Base-by-base conservation (phyloP, 2,329 filamentous ascomycete genomes). In the Raffaelea albimanens region DNA sequence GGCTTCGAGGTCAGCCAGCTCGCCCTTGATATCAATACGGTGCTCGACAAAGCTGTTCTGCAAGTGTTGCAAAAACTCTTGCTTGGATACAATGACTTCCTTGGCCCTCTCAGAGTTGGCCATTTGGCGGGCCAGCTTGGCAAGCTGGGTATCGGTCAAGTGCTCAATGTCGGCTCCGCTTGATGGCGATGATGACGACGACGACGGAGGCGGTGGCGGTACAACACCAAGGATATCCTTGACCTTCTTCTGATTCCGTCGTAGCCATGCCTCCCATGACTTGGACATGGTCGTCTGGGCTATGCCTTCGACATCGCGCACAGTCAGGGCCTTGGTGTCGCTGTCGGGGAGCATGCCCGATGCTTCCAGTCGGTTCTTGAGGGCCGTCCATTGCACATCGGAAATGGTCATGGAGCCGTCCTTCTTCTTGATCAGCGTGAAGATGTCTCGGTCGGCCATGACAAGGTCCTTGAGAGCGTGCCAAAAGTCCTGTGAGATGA, bases 401-500 rank as follows among this genome's bases (percentile, higher is more conserved):
- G 70, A 69, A 3, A 71, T 63, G 18, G 67, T 55, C 14, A 66
- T 58, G 19, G 62, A 64, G n/a, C 59, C 60, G 16, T 67, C 57
- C 2, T 61, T 58, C 3, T 62, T 59, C 25, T 66, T 65, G 33
- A 74, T 65, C 3, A 77, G 55, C 3, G 65, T 71, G 34, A 78
- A 58, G 36, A 79, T 67, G 25, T 65, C 62, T 2, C 65, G 64
- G 40, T 77, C 75, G 1, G 65, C 60, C 19, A 64, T 65, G 43
- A 85, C 72, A 48, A 73, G 68, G 46, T 75, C 72, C 21, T 70
- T 67, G 9, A 88, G 60, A 0, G 82, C 83, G 48, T 77, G 68
- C 75, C 79, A 88, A 50, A 88, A 85, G 3, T 79, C 72, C 21
- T 76, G 68, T 0, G 75, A 65, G 16, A 87, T 73, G 20, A 74